A percentile compares a stretch with the other conserved stretches of the same genome.
Conservation (phyloP, 495 filamentous ascomycete genomes). For the Chaetomidium leptoderma region DNA sequence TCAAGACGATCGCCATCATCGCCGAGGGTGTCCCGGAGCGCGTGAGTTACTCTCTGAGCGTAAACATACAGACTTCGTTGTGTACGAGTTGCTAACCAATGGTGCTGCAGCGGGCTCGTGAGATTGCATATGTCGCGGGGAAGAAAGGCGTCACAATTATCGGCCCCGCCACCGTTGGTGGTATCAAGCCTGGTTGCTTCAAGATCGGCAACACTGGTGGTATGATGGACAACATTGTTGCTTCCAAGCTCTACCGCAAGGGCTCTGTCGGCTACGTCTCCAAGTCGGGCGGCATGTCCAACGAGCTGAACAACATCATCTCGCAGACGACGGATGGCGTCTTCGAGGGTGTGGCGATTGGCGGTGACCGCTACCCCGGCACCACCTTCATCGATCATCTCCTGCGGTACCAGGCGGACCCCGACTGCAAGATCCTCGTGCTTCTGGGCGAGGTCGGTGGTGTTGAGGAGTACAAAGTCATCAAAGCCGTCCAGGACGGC, state of each 20-base stretch:
- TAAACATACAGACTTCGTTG: neutral
- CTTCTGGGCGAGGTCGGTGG: conserved; percentile 97
- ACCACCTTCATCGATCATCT: conserved; percentile 99
- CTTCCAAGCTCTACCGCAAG: conserved; percentile 98
- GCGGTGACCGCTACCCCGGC: conserved; percentile 96
- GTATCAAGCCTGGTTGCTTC: conserved; percentile 98
- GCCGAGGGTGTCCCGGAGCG: conserved; percentile 98
- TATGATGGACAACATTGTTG: conserved; percentile 99
- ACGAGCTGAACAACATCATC: conserved; percentile 99
- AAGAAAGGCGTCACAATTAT: conserved; percentile 99
- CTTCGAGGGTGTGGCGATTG: conserved; percentile 97
- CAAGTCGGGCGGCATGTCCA: conserved; percentile 99
- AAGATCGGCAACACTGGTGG: conserved; percentile 99
- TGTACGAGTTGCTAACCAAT: neutral
- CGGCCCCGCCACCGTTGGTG: conserved; percentile 95
- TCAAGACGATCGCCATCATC: conserved; percentile 97
- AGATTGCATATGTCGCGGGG: conserved; percentile 89
- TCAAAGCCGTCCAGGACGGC: conserved; percentile 93
- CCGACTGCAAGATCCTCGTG: conserved; percentile 93
- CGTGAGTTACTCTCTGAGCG: conserved; percentile 50
- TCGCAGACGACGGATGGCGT: conserved; percentile 93
- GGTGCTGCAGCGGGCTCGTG: conserved; percentile 72
- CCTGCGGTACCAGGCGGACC: conserved; percentile 89
- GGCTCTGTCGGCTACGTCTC: conserved; percentile 98
- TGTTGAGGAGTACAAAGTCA: conserved; percentile 99